Conservation (phyloP, 768 basidiomycete genomes). For the Suillus paluster region DNA sequence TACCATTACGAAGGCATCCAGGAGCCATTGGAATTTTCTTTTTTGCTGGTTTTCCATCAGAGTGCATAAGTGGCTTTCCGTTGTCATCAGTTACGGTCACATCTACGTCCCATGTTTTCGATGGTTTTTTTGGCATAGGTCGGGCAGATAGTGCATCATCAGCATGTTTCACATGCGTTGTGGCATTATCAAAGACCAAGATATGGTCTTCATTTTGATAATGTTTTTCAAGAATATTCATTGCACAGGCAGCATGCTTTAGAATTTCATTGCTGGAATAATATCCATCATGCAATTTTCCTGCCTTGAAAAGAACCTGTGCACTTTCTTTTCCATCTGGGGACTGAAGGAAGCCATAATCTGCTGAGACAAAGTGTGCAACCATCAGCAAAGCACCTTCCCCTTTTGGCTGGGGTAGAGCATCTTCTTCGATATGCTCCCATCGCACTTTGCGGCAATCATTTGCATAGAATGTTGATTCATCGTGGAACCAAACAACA, state of each 20-base stretch:
- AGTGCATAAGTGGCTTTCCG: constrained; percentile 8
- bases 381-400: constrained; percentile 40
- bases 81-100: no score
- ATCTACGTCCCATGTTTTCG: constrained; percentile 17
- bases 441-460: constrained; percentile 30
- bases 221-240: constrained; percentile 27
- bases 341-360: constrained; percentile 35
- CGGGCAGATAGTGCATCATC: constrained; percentile 22
- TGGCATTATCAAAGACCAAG: constrained; percentile 29
- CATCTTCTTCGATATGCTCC: no score
- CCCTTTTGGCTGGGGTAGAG: constrained; percentile 35
- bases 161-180: constrained; percentile 26
- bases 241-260: constrained; percentile 27
- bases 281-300: constrained; percentile 30
- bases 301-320: constrained; percentile 27
- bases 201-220: constrained; percentile 37
- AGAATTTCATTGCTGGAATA: constrained; percentile 28
- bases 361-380: constrained; percentile 40
- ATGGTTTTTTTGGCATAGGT: constrained; percentile 24
- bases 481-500: constrained; percentile 36
- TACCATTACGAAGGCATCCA: not conserved
- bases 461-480: constrained; percentile 43
- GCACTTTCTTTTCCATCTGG: constrained; percentile 24
- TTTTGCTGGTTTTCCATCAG: constrained; percentile 13
- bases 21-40: constrained; percentile 8